Percentiles rank a stretch among this genome's conserved stretches.
Conservation (phyloP, 208 protist genomes). For the Leishmania mexicana region DNA sequence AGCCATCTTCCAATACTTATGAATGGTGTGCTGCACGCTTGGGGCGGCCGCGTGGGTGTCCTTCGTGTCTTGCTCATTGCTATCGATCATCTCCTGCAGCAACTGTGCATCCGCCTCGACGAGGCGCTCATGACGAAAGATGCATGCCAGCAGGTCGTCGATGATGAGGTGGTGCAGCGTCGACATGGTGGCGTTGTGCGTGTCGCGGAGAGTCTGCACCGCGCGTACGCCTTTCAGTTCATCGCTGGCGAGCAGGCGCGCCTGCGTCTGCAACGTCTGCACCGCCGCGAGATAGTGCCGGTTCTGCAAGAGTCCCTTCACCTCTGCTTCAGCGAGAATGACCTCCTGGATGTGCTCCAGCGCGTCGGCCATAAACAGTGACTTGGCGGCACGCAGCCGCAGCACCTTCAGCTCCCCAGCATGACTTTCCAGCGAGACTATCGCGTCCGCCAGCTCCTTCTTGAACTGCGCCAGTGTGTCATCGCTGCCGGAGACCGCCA, state of each 20-base stretch:
- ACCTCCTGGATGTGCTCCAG: slow-evolving; percentile 57
- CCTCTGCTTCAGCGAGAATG: slow-evolving; percentile 57
- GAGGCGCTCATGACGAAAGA: slow-evolving; percentile 75
- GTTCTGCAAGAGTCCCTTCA: slow-evolving; percentile 43
- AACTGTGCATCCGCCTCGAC: slow-evolving; percentile 61
- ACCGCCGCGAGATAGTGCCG: slow-evolving; percentile 76
- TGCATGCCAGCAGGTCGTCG: slow-evolving; percentile 72
- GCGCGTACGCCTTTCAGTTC: slow-evolving; percentile 54
- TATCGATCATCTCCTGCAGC: slow-evolving; percentile 60
- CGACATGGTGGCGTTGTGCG: slow-evolving; percentile 47
- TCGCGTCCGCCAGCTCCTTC: slow-evolving; percentile 54
- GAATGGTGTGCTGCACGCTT: slow-evolving; percentile 37
- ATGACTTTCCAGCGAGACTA: slow-evolving; percentile 65
- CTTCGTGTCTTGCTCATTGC: slow-evolving; percentile 28
- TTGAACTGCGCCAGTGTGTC: slow-evolving; percentile 79
- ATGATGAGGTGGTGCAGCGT: slow-evolving; percentile 70
- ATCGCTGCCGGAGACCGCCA: slow-evolving; percentile 80
- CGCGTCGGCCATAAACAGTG: slow-evolving; percentile 69
- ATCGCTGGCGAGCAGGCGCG: slow-evolving; percentile 39
- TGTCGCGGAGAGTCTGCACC: slow-evolving; percentile 57
- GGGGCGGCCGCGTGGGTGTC: slow-evolving; percentile 30
- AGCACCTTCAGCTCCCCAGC: slow-evolving; percentile 73
- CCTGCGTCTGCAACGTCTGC: slow-evolving; percentile 50
- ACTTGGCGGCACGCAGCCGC: slow-evolving; percentile 71
- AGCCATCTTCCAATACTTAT: slow-evolving; percentile 43